phyloP scores from a whole-genome alignment of 2,329 filamentous ascomycete genomes.

The Neonectria punicea region DNA sequence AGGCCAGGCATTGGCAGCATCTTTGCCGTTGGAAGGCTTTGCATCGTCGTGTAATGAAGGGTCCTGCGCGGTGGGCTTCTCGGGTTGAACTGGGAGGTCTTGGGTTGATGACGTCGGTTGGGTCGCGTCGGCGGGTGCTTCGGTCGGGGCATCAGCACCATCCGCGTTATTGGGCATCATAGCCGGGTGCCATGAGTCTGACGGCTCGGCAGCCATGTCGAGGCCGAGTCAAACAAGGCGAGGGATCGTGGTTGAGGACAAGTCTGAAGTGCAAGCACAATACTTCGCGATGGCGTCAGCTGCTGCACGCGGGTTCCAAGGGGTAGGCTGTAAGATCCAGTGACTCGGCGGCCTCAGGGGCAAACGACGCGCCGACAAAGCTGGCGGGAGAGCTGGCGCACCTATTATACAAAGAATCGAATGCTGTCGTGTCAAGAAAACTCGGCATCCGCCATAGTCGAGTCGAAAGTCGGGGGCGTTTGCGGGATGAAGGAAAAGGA shows the following conservation, averaged over 20 bases:
- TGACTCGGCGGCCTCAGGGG: constrained; percentile 34
- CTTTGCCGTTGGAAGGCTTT: constrained; percentile 11
- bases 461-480: constrained; percentile 10
- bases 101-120: constrained; percentile 38
- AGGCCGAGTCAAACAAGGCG: constrained; percentile 30
- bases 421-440: constrained; percentile 28
- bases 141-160: constrained; percentile 31
- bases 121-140: constrained; percentile 28
- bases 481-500: constrained; percentile 34
- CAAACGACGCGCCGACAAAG: constrained; percentile 10
- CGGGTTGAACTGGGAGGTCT: constrained; percentile 24
- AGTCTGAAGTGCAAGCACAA: constrained; percentile 32
- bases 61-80: constrained; percentile 21
- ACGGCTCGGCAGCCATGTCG: constrained; percentile 51
- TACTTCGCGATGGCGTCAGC: constrained; percentile 41
- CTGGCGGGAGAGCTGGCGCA: constrained; percentile 24
- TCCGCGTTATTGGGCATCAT: constrained; percentile 51
- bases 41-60: constrained; percentile 26
- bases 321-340: constrained; percentile 23
- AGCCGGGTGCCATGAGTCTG: constrained; percentile 54
- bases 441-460: constrained; percentile 36
- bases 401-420: constrained; percentile 42
- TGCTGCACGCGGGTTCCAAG: constrained; percentile 35
- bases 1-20: constrained; percentile 31
- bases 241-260: constrained; percentile 29